A percentile compares a stretch with the other conserved stretches of the same genome.
phyloP scores from a whole-genome alignment of 2,329 filamentous ascomycete species.

The Gremmenia infestans region DNA sequence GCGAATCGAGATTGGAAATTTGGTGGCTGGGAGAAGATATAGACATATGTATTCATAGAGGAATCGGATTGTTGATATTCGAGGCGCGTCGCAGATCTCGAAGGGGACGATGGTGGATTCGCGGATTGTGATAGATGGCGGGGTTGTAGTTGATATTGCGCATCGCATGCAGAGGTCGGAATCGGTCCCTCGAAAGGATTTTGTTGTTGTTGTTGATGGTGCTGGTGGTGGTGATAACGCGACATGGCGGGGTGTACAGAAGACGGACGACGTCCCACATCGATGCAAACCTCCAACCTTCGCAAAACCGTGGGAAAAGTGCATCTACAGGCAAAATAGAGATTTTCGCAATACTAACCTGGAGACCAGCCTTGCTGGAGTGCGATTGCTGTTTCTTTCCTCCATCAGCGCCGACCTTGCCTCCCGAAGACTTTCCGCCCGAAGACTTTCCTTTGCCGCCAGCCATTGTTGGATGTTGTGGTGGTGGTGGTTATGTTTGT shows the following conservation, averaged over 20 bases:
- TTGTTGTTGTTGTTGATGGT: conserved; percentile 8
- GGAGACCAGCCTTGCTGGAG: conserved; percentile 34
- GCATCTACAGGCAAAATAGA: neutral
- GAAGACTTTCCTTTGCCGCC: conserved; percentile 35
- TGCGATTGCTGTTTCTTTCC: conserved; percentile 35
- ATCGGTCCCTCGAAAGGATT: neutral
- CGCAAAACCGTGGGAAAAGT: conserved; percentile 3
- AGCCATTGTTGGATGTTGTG: conserved; percentile 24
- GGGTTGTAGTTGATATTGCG: neutral
- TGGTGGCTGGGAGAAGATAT: neutral
- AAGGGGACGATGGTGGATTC: conserved; percentile 1
- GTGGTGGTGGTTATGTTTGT: neutral
- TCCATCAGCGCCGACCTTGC: conserved; percentile 32
- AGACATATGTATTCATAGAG: neutral
- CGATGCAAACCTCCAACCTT: conserved; percentile 8
- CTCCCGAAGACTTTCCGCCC: conserved; percentile 34
- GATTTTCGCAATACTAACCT: conserved; percentile 31
- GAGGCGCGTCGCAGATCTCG: conserved; percentile 18
- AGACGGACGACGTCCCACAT: conserved; percentile 8
- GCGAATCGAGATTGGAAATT: neutral
- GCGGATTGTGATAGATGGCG: neutral
- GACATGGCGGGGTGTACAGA: conserved; percentile 27
- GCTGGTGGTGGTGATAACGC: conserved; percentile 17
- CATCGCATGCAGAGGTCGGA: conserved; percentile 3
- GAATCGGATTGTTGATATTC: conserved; percentile 17